phyloP scores from a whole-genome alignment of 106 monocot genomes.

The Dendrobium nobile region DNA sequence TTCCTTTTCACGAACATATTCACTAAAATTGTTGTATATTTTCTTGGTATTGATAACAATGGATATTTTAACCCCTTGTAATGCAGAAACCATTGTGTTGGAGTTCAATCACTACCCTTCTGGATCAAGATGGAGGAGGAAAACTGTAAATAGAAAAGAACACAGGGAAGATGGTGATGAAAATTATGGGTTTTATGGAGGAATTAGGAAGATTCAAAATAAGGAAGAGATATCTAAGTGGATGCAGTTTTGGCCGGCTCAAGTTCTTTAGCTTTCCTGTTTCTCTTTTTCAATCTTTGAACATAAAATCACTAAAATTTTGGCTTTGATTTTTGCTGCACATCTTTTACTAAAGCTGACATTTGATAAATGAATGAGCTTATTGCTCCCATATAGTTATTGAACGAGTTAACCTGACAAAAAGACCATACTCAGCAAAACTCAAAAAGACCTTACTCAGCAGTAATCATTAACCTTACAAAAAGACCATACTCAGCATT shows the following conservation, averaged over 20 bases:
- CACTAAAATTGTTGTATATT: neutral
- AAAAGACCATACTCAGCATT: too few relatives aligned
- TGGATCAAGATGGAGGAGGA: slow-evolving; percentile 28
- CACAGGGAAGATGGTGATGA: slow-evolving; percentile 38
- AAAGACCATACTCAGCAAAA: too few relatives aligned
- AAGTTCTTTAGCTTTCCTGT: neutral
- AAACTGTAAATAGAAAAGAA: slow-evolving; percentile 18
- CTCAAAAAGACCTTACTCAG: too few relatives aligned
- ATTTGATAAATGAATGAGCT: too few relatives aligned
- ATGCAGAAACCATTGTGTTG: slow-evolving; percentile 25
- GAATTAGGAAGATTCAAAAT: slow-evolving; percentile 29
- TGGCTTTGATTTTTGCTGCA: too few relatives aligned
- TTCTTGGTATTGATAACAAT: too few relatives aligned
- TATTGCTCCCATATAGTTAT: too few relatives aligned
- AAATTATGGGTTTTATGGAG: slow-evolving; percentile 34
- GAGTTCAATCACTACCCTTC: slow-evolving; percentile 40
- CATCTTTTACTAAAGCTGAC: too few relatives aligned
- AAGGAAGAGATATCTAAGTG: slow-evolving; percentile 31
- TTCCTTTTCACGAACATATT: neutral
- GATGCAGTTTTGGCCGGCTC: slow-evolving; percentile 28
- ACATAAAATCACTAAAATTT: too few relatives aligned
- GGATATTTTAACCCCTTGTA: neutral
- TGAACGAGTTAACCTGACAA: too few relatives aligned
- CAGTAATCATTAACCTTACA: too few relatives aligned
- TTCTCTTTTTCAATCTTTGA: too few relatives aligned